Base-by-base conservation (phyloP, 495 filamentous ascomycete genomes). In the Sphaerosporella brunnea region DNA sequence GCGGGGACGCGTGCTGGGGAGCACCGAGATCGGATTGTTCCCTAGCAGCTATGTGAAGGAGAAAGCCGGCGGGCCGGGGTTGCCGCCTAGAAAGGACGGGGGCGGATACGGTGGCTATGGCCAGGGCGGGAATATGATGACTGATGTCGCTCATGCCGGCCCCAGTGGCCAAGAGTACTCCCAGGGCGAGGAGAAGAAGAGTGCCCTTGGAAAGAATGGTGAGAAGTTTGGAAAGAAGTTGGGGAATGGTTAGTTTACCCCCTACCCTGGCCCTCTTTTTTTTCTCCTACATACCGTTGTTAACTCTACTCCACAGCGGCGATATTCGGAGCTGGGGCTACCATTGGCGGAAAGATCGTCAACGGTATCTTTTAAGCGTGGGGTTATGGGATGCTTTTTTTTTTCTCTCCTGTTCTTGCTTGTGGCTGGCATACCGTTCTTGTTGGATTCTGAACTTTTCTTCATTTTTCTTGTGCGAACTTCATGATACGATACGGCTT, bases 1-100 rank as follows among this genome's bases (percentile, higher is more conserved):
- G 85, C 77, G 82, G 66, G 90, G 90, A 45, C 74, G 74, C 21
- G 85, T 90, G 62, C 65, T 74, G 53, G 56, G 55, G 7, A 77
- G 82, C 10, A 93, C 83, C 13, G 80, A 78, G 25, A 81, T 88
- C 64, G 90, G 90, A 46, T 85, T 95, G 55, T 95, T 97, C 70
- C 88, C 90, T 18, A 71, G 76, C 37, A 79, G 69, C 59, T 95
- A 94, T 52, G 88, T 97, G n/a, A 73, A 73, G 38, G 67, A 59
- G 55, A 58, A 44, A 2, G 46, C 43, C 19, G 20, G 54, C 8
- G 0, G 20, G 16, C 53, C 59, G 26, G 41, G 11, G 1, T 44
- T 54, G 4, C 54, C 55, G 0, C 35, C 38, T 13, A 52, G 60
- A 15, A 40, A 41, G 4, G 9, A 38, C 13, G 50, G 50, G 4